A percentile compares a stretch with the other conserved stretches of the same genome.
phyloP scores from a whole-genome alignment of 331 rosid species.

The Stylosanthes scabra region DNA sequence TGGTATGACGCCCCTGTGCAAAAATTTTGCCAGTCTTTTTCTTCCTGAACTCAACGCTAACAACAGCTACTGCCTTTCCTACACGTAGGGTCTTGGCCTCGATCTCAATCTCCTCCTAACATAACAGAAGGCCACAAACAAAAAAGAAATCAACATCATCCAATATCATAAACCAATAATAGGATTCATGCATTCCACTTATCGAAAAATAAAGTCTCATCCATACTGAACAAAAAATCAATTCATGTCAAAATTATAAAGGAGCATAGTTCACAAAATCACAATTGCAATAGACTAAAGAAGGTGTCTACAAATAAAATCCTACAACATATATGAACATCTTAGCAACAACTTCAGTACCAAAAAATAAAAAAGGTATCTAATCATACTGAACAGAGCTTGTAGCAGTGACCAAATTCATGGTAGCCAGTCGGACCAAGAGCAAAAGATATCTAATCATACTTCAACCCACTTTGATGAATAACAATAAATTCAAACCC shows the following conservation, averaged over 20 bases:
- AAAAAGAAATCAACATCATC: neutral
- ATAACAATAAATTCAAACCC: neutral
- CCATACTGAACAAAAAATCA: neutral
- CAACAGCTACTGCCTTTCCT: conserved; percentile 69
- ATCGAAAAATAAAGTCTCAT: neutral
- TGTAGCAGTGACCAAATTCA: neutral
- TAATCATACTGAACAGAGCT: conserved; percentile 1
- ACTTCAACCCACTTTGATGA: neutral
- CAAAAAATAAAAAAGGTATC: neutral
- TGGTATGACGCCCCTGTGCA: conserved; percentile 92
- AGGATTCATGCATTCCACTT: conserved; percentile 18
- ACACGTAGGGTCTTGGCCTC: conserved; percentile 71
- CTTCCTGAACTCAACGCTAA: conserved; percentile 79
- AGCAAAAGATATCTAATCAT: conserved; percentile 1
- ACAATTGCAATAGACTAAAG: conserved; percentile 8
- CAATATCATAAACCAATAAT: conserved; percentile 16
- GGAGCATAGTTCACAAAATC: neutral
- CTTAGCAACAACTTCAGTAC: conserved; percentile 18
- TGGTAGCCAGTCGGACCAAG: neutral
- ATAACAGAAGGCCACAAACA: neutral
- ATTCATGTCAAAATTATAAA: conserved; percentile 1
- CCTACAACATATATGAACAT: neutral
- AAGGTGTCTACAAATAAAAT: conserved; percentile 10
- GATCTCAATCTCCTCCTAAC: conserved; percentile 86
- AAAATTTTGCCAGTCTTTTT: conserved; percentile 75